These are phyloP conservation scores for Yamadazyma oceani DNA, from an alignment of 1,139 yeast genomes.

Conservation along the genomic window DNA sequence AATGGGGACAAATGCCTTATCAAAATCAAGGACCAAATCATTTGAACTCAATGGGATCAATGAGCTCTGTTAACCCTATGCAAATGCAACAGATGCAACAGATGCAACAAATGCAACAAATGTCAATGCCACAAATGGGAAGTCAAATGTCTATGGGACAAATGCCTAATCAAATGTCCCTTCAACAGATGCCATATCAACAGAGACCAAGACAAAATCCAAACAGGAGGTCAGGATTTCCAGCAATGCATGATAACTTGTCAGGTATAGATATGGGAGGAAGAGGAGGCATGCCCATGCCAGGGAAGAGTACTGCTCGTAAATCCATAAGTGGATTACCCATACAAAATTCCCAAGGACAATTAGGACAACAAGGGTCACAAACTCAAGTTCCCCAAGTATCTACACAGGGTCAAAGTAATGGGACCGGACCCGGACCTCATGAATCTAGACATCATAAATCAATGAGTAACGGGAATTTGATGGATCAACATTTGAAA, in stretches of 20 bases:
- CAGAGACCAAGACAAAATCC: constrained; percentile 17
- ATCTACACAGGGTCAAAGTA: not conserved
- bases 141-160: not conserved
- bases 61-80: constrained; percentile 8
- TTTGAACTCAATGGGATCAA: constrained; percentile 6
- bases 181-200: constrained; percentile 11
- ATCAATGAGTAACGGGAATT: constrained; percentile 14
- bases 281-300: constrained; percentile 52
- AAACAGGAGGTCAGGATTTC: constrained; percentile 39
- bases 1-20: constrained; percentile 2
- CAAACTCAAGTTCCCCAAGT: constrained; percentile 1
- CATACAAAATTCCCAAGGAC: not conserved
- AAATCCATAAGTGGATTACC: constrained; percentile 14
- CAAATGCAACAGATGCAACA: constrained; percentile 9
- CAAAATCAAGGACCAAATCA: constrained; percentile 3
- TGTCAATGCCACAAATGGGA: constrained; percentile 13
- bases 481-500: constrained; percentile 20
- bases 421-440: not conserved
- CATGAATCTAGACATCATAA: constrained; percentile 10
- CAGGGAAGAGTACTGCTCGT: constrained; percentile 18
- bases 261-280: constrained; percentile 49
- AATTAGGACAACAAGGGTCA: constrained; percentile 1
- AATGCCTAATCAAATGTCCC: constrained; percentile 5
- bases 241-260: constrained; percentile 31
- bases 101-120: constrained; percentile 12